Base-by-base conservation (phyloP, 2,329 filamentous ascomycete genomes). In the Aspergillus calidoustus region DNA sequence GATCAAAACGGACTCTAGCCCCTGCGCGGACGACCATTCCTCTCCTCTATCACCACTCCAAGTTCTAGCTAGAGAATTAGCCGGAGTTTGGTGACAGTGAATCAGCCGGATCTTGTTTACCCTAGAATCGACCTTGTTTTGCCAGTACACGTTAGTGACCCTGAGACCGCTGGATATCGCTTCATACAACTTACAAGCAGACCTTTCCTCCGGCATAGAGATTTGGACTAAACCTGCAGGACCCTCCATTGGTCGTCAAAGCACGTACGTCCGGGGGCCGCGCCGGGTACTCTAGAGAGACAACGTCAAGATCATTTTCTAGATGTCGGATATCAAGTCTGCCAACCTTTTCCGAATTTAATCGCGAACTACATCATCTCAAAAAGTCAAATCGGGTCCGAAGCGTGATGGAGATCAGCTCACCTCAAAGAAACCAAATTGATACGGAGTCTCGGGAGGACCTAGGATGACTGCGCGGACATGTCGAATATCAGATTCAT, bases 351-450 rank as follows among this genome's bases (percentile, higher is more conserved):
- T 59, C 88, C 86, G 70, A 96, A 93, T 69, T 87, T 90, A 70
- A 96, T 87, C 0, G 82, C 76, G 73, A 96, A 96, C 90, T 93
- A 60, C 47, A 56, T 54, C 28, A 41, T 57, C 17, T 19, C n/a
- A 23, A 28, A 28, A 13, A 28, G 30, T 57, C 50, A 64, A 41
- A 47, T 49, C 58, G 46, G 4, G 13, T 34, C 11, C 47, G 43
- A 30, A 22, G 7, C 11, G 23, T 44, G 25, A 52, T 31, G 17
- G 50, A 25, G 9, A 30, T 44, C 68, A 58, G 74, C 83, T 62
- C 76, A 95, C 93, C 84, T 98, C 93, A 74, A 96, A 98, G 80
- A 97, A 97, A 3, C 95, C 95, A 73, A 96, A 97, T 77, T 97
- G 93, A 77, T 99, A 99, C 0, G 94, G 93, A 0, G 93, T 96